phyloP scores from a whole-genome alignment of 768 basidiomycete species.

The Sporobolomyces pararoseus region DNA sequence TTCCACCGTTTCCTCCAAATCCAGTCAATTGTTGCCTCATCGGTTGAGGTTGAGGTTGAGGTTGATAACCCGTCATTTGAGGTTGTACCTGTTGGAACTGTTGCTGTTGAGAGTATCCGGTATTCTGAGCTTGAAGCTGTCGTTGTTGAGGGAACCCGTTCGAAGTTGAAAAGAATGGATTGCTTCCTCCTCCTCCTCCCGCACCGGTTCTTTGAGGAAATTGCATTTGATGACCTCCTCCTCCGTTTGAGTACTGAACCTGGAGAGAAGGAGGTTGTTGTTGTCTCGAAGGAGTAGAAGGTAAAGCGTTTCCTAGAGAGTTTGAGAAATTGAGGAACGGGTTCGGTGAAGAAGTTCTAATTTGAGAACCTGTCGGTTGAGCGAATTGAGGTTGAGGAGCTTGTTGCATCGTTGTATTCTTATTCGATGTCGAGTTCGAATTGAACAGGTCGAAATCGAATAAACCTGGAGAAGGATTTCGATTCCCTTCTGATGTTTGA shows the following conservation, averaged over 20 bases:
- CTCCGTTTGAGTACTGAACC: not conserved
- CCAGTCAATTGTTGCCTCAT: slow-evolving; percentile 29
- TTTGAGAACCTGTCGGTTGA: not conserved
- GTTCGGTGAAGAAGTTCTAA: not conserved
- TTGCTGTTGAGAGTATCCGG: not conserved
- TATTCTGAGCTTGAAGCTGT: not conserved
- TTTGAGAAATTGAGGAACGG: slow-evolving; percentile 1
- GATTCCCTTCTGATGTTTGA: not conserved
- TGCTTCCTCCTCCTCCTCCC: not conserved
- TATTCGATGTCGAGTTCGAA: not conserved
- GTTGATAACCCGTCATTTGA: not conserved
- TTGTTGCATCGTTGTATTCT: not conserved
- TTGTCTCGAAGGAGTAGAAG: not conserved
- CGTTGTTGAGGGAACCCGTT: not conserved
- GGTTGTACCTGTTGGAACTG: not conserved
- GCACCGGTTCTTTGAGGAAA: not conserved
- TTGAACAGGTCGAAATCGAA: slow-evolving; percentile 20
- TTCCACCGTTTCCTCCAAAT: slow-evolving; percentile 5
- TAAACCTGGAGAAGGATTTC: slow-evolving; percentile 3
- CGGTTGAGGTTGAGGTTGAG: not conserved
- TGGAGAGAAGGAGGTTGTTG: not conserved
- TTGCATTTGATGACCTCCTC: not conserved
- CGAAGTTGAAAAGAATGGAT: not conserved
- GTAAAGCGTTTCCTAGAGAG: not conserved
- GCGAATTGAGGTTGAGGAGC: not conserved